Conservation (phyloP, 768 basidiomycete genomes). For the Suillus fuscotomentosus region DNA sequence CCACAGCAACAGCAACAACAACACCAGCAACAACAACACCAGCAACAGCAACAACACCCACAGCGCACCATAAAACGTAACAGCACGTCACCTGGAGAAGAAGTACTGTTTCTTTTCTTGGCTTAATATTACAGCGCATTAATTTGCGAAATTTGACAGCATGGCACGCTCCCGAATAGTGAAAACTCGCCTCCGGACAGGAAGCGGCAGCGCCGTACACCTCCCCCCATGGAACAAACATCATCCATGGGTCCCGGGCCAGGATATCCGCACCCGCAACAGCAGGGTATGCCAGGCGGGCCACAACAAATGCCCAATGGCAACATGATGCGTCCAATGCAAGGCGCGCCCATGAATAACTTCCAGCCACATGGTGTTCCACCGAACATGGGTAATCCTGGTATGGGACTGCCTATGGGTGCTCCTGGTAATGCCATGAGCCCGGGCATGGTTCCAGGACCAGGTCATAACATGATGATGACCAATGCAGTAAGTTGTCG, state of each 20-base stretch:
- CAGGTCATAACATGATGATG: constrained; percentile 32
- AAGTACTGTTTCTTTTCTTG: constrained; percentile 37
- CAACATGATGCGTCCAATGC: constrained; percentile 37
- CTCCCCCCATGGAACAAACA: constrained; percentile 42
- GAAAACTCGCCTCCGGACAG: constrained; percentile 58
- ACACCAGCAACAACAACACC: constrained; percentile 17
- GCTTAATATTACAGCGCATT: constrained; percentile 1
- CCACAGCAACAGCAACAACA: constrained; percentile 11
- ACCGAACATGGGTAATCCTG: constrained; percentile 27
- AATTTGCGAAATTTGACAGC: constrained; percentile 27
- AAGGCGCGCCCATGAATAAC: constrained; percentile 32
- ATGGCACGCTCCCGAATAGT: constrained; percentile 45
- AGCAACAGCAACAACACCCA: constrained; percentile 23
- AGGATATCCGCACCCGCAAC: constrained; percentile 34
- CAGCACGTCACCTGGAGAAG: constrained; percentile 64
- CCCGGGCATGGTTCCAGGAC: constrained; percentile 35
- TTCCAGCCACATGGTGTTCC: constrained; percentile 31
- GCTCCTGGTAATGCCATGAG: constrained; percentile 30
- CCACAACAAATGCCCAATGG: constrained; percentile 40
- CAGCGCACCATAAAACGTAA: constrained; percentile 44
- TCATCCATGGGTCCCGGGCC: constrained; percentile 34
- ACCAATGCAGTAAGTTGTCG: constrained; percentile 20
- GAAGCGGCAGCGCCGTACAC: constrained; percentile 53
- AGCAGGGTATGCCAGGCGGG: constrained; percentile 33
- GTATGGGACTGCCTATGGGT: constrained; percentile 34